Evolutionary conservation across 2,329 filamentous ascomycete species (phyloP), one percentile per base, ranked within the genome.

Genomic region (Aspergillus intermedius): DNA sequence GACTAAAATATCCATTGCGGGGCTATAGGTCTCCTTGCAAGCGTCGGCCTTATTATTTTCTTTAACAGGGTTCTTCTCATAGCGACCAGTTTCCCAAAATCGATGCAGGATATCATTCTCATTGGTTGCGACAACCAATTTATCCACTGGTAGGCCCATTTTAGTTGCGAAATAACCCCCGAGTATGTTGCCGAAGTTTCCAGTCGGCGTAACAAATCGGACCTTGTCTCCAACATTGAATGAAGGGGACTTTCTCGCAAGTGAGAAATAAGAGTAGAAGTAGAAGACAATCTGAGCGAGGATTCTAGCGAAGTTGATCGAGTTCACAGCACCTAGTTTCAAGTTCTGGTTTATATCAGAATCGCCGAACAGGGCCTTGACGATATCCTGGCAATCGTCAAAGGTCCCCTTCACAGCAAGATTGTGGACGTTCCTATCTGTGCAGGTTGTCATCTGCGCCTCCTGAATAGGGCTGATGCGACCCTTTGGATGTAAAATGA

Each of bases 281-380:
- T 95, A 98, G 79, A 95, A 97, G 52, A 88, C 89, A 55, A 95
- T 96, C 74, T 98, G 93, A 10, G 93, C 91, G 32, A 98, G 80
- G 59, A 98, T 97, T 59, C 93, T 81, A 2, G 91, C 87, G 81
- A 86, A 96, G 74, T 97, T 97, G 74, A 97, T 97, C 41, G 87
- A 93, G 76, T 97, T 97, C 57, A 97, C 89, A 40, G 93, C 91
- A 35, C 87, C 91, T 39, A 97, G 84, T 57, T 88, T 89, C 63
- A 91, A 82, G 2, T 81, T 83, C 58, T 79, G 74, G 76, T 97
- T 97, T 66, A 88, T 86, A 48, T 90, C 83, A 2, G 85, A 77
- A 60, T 98, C 91, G 54, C 82, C 84, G 65, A 97, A 96, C 44
- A 98, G 79, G 1, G 87, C 84, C 74, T 98, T 97, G 67, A 98